Base-by-base conservation (phyloP, 225 moss, liverwort and hornwort genomes). In the Pseudisothecium myosuroides region DNA sequence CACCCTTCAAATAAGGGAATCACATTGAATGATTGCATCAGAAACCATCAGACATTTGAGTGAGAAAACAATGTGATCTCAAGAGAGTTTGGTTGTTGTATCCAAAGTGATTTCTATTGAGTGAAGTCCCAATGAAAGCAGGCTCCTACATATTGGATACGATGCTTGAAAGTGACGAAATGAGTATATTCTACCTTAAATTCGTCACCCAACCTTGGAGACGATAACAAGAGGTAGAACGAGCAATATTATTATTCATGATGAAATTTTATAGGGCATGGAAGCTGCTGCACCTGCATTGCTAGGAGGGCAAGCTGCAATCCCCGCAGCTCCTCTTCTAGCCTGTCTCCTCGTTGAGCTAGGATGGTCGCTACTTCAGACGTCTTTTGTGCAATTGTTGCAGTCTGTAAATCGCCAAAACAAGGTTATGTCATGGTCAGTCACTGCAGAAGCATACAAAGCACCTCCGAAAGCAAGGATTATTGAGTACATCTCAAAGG, bases 241-340 rank as follows among this genome's bases (percentile, higher is more conserved):
- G 72, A 72, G 28, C 62, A 81, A 62, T 21, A 81, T 45, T 62
- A 65, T 60, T 26, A 50, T 81, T 24, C 19, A 69, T 8, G 4
- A 85, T 84, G 60, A 56, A 80, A 64, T 66, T 29, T 74, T 19
- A 20, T 21, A 76, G 23, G 37, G 69, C 50, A 87, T 54, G 67
- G 61, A 65, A 81, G 61, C 72, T 50, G 32, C 76, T 75, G 86
- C 85, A 99, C 98, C 98, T 99, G 98, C 95, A 99, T 95, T 67
- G 97, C 94, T 64, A 95, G 77, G 36, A 99, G 94, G 89, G 90
- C 88, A 64, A 84, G 92, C 88, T 96, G 96, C 77, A 97, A 94
- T 87, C 88, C 92, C 62, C 88, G 93, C 32, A 99, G 94, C 92
- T 99, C 96, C 85, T 91, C 94, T 90, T 99, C 95, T 83, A 99